Percentiles rank a stretch among this genome's conserved stretches.
These are phyloP conservation scores for Coemansia sp. DNA, from an alignment of 192 early-diverging fungal genomes.

Conservation along the genomic window DNA sequence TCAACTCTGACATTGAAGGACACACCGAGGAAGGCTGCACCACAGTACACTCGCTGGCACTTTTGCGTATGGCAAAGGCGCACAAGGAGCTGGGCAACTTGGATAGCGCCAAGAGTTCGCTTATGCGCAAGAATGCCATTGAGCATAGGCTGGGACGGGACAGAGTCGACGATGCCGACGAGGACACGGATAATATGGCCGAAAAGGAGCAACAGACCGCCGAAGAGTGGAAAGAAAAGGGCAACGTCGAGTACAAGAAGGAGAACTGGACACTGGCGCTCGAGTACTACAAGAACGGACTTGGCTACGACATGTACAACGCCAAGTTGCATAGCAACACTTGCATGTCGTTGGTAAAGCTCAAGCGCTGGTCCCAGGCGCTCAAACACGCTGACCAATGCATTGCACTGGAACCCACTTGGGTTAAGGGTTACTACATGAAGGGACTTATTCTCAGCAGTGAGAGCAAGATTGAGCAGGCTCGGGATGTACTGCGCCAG, in stretches of 20 bases:
- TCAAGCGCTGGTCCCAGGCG: constrained; percentile 43
- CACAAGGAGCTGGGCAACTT: constrained; percentile 46
- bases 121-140: constrained; percentile 49
- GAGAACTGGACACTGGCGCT: constrained; percentile 44
- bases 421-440: constrained; percentile 53
- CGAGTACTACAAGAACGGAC: constrained; percentile 41
- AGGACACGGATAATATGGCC: background rate
- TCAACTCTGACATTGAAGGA: constrained; percentile 41
- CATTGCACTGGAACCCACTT: constrained; percentile 44
- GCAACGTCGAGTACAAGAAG: constrained; percentile 43
- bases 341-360: constrained; percentile 48
- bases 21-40: constrained; percentile 48
- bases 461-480: constrained; percentile 50
- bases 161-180: constrained; percentile 1
- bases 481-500: constrained; percentile 24
- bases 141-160: constrained; percentile 49
- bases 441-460: constrained; percentile 45
- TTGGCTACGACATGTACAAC: constrained; percentile 47
- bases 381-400: constrained; percentile 54
- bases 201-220: constrained; percentile 18
- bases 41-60: constrained; percentile 49
- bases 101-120: constrained; percentile 44
- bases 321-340: constrained; percentile 48
- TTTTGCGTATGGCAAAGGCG: constrained; percentile 53
- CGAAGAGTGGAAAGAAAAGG: constrained; percentile 50